These are phyloP conservation scores for Polyporus arcularius DNA, from an alignment of 768 basidiomycete species.

Conservation along the genomic window DNA sequence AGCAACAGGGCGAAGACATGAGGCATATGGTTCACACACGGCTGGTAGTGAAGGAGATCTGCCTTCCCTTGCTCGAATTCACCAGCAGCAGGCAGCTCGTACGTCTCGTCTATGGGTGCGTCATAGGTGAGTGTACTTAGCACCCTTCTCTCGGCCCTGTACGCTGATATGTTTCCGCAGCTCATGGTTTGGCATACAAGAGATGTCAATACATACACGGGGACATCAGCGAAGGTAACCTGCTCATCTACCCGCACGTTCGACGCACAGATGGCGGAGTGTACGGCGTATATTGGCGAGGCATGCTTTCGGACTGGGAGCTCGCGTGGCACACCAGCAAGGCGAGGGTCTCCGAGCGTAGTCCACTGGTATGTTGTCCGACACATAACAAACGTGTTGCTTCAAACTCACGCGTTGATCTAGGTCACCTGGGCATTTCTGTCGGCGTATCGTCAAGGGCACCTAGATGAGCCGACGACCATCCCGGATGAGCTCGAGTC, in stretches of 20 bases:
- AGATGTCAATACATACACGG: neutral
- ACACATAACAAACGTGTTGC: neutral
- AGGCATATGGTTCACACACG: neutral
- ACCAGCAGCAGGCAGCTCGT: neutral
- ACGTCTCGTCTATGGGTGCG: neutral
- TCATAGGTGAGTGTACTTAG: neutral
- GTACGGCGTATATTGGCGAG: neutral
- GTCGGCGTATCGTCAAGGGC: conserved; percentile 1
- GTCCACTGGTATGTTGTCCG: neutral
- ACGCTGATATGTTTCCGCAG: neutral
- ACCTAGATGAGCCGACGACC: neutral
- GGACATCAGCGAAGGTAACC: neutral
- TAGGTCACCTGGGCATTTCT: conserved; percentile 20
- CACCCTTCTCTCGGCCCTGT: too few species aligned
- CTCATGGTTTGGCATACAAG: neutral
- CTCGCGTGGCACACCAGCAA: neutral
- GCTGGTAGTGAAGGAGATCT: neutral
- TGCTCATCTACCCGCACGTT: neutral
- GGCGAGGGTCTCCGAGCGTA: neutral
- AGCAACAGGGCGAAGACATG: neutral
- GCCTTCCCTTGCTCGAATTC: neutral
- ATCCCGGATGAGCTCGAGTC: conserved; percentile 19
- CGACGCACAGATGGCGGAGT: neutral
- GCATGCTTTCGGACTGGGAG: neutral
- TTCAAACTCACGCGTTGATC: neutral